Evolutionary conservation across 169 alveolate species (phyloP).

Genomic region (Plasmodium knowlesi): DNA sequence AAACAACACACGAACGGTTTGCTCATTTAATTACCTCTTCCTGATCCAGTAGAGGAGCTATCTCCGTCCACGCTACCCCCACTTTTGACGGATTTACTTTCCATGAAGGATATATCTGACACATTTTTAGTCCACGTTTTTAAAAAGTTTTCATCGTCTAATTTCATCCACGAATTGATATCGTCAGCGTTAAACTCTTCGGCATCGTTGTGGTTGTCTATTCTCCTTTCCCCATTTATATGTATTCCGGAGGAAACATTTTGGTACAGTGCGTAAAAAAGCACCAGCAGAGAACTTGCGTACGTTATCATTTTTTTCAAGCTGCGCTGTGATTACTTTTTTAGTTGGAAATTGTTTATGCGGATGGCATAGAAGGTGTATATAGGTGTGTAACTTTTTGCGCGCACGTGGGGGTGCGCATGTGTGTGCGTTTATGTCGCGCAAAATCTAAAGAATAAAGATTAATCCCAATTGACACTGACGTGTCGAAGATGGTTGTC

Average conservation of each 20-base stretch:
- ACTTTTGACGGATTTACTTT: not conserved
- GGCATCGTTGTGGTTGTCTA: not conserved
- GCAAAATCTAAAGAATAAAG: not conserved
- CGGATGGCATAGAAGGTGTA: not conserved
- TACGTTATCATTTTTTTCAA: not conserved
- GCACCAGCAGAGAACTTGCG: not conserved
- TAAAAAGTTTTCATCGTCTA: conserved; percentile 3
- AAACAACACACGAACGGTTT: not conserved
- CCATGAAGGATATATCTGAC: conserved; percentile 5
- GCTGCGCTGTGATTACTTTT: not conserved
- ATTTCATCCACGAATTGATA: not conserved
- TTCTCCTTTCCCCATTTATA: conserved; percentile 4
- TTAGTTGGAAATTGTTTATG: not conserved
- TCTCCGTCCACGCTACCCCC: not conserved
- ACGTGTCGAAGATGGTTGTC: not conserved
- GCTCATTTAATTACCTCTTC: not conserved
- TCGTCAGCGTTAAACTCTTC: not conserved
- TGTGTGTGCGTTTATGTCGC: not conserved
- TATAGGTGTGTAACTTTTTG: not conserved
- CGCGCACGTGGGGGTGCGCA: not conserved
- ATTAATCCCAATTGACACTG: not conserved
- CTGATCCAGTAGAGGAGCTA: not conserved
- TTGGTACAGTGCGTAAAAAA: not conserved
- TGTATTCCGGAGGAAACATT: not conserved
- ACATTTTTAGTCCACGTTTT: conserved; percentile 8